phyloP scores from a whole-genome alignment of 1,284 basidiomycete genomes.

The Cryptococcus floricola region DNA sequence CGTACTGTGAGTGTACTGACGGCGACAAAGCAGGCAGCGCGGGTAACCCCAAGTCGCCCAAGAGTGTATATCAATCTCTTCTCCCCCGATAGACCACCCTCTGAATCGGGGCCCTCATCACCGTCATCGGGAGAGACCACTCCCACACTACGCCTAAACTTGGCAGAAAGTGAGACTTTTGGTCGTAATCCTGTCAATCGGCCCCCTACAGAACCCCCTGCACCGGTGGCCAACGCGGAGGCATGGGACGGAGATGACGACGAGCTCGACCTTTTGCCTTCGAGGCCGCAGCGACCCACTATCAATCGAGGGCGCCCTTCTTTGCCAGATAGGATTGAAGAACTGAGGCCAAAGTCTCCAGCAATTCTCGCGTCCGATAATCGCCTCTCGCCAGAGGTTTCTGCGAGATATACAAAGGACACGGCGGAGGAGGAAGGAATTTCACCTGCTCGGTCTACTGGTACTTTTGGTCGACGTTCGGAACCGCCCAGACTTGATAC shows the following conservation, averaged over 20 bases:
- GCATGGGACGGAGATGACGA: conserved; percentile 2
- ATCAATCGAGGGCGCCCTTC: too few species aligned
- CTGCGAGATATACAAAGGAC: too few species aligned
- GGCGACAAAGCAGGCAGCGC: background rate
- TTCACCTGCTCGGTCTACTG: too few species aligned
- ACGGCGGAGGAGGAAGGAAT: too few species aligned
- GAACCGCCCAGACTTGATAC: too few species aligned
- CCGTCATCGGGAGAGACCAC: conserved; percentile 7
- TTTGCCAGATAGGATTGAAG: too few species aligned
- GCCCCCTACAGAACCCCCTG: background rate
- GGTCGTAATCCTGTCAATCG: background rate
- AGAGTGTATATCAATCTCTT: background rate
- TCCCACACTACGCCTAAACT: conserved; percentile 12
- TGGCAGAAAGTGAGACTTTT: background rate
- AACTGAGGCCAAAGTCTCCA: too few species aligned
- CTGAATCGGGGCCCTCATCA: background rate
- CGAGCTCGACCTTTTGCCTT: conserved; percentile 1
- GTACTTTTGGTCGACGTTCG: too few species aligned
- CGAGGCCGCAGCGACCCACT: background rate
- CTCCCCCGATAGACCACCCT: background rate
- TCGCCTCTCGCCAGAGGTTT: too few species aligned
- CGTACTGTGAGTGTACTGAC: background rate
- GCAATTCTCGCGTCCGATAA: too few species aligned
- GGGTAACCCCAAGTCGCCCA: background rate
- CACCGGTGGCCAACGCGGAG: background rate